Base-by-base conservation (phyloP, 768 basidiomycete genomes). In the Panus rudis region DNA sequence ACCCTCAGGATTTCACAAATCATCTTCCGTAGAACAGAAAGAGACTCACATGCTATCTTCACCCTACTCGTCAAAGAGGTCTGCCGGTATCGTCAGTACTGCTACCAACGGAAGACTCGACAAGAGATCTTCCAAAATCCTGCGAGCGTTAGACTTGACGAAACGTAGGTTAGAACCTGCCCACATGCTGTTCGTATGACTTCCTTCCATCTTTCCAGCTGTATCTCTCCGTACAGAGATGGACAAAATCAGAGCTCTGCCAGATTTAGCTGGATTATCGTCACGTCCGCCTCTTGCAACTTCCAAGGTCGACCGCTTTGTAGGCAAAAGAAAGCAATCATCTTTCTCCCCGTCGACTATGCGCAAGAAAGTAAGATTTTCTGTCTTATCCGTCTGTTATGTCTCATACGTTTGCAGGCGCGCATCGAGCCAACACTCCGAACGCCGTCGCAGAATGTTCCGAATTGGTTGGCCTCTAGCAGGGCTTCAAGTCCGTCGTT, bases 221-320 rank as follows among this genome's bases (percentile, higher is more conserved):
- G 27, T 46, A 4, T 45, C 28, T 23, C 28, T 48, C 22, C 35
- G 49, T 34, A 47, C 48, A 4, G 48, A 50, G 25, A 50, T 55
- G 43, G 38, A 46, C 28, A 48, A 49, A 10, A 37, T 55, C 3
- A 41, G 44, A 6, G 32, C 22, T 7, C 37, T 45, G 23, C 53
- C 53, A 4, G 46, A 55, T 27, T 47, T 55, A 23, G 51, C 51
- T 1, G 53, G 53, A 8, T 30, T 55, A 7, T 34, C 45, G 13
- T 8, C 16, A 16, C 16, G 11, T 31, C 16, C 16, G 11, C 30
- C 30, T 11, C 30, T 16, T 31, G n/a, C n/a, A n/a, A n/a, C n/a
- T n/a, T n/a, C n/a, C n/a, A n/a, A n/a, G n/a, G n/a, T n/a, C n/a
- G n/a, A n/a, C n/a, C n/a, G n/a, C n/a, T n/a, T n/a, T n/a, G n/a